phyloP scores from a whole-genome alignment of 169 alveolate genomes.

The Theileria orientalis region DNA sequence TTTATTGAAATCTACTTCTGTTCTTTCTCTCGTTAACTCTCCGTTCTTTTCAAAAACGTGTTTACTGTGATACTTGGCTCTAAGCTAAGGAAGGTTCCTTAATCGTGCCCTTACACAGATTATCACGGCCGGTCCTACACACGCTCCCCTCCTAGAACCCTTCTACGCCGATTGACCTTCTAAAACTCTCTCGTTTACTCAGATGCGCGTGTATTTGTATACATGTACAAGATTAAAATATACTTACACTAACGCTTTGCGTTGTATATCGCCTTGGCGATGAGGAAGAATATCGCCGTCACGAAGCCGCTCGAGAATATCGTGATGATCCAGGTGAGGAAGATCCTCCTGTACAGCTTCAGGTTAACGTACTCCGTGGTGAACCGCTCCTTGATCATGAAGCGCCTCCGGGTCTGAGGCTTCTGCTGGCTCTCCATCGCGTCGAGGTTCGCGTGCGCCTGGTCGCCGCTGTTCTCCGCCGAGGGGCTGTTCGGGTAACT shows the following conservation, averaged over 20 bases:
- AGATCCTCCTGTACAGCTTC: constrained; percentile 56
- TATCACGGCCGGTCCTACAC: too few species aligned
- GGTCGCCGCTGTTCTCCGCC: too few species aligned
- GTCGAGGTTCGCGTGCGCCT: not conserved
- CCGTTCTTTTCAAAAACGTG: too few species aligned
- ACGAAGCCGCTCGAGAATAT: constrained; percentile 51
- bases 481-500: too few species aligned
- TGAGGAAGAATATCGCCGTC: constrained; percentile 17
- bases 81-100: too few species aligned
- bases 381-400: not conserved
- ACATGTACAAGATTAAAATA: not conserved
- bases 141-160: too few species aligned
- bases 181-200: too few species aligned
- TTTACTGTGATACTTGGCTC: too few species aligned
- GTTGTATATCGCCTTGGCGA: not conserved
- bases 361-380: constrained; percentile 51
- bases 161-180: too few species aligned
- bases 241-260: not conserved
- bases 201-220: not conserved
- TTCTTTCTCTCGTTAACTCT: too few species aligned
- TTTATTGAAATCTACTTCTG: too few species aligned
- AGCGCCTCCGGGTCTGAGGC: not conserved
- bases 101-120: too few species aligned
- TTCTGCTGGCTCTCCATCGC: not conserved
- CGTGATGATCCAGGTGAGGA: constrained; percentile 62